Base-by-base conservation (phyloP, 345 rosid species). In the Linum tenue region DNA sequence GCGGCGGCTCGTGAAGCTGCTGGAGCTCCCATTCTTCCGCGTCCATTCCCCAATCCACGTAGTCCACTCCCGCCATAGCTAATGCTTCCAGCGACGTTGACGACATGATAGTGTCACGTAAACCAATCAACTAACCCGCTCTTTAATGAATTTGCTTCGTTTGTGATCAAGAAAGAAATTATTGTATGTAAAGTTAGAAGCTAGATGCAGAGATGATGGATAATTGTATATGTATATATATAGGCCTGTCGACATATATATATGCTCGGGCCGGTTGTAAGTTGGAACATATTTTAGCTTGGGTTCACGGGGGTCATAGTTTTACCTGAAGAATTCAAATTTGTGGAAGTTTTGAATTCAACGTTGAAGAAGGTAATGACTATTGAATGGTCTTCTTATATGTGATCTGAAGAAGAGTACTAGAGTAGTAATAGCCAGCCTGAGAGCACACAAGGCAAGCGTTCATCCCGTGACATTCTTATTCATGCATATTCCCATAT, bases 11-110 rank as follows among this genome's bases (percentile, higher is more conserved):
- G n/a, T 2, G 56, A 7, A 7, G 8, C 22, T 22, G 11, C 60
- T 7, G 11, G 7, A 3, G 36, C 60, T 57, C 60, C 60, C 60
- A 57, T 57, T 57, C 37, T 57, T 57, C 38, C 17, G 3, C 37
- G 22, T 5, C 22, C 60, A 57, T 16, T 57, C 60, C 60, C 60
- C 60, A 57, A 0, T 57, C 60, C 37, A 57, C 60, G 35, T 17
- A 16, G 17, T 57, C 60, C 38, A 57, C 60, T 57, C 60, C 60
- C 35, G 60, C 60, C 60, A 57, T 57, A n/a, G 60, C 60, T 37
- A 57, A 57, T 31, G 60, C 60, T 37, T 57, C 60, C 35, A 57
- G 38, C 7, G 60, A 57, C 7, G 22, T 37, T 10, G 11, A 3
- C 22, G 60, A 57, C 60, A 57, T n/a, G n/a, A n/a, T n/a, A n/a